Conservation (phyloP, 768 basidiomycete genomes). For the Pleurotus ostreatus region DNA sequence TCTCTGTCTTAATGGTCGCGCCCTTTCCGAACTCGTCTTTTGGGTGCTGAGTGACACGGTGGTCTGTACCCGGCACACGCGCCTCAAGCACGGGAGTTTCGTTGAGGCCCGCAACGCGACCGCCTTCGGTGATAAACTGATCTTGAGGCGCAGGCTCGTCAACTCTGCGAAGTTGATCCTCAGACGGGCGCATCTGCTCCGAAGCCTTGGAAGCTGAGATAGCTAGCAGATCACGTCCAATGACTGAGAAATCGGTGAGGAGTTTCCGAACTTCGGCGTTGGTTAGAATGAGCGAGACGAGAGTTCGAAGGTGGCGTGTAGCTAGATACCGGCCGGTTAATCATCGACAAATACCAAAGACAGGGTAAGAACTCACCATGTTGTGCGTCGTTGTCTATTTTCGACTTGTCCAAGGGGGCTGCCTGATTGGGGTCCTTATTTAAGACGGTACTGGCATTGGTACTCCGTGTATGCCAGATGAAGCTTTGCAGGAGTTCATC, state of each 20-base stretch:
- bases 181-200: conserved; percentile 57
- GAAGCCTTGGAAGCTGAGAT: conserved; percentile 69
- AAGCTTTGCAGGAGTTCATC: conserved; percentile 93
- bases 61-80: conserved; percentile 24
- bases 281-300: conserved; percentile 81
- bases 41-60: neutral
- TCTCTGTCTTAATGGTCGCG: conserved; percentile 24
- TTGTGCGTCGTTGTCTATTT: conserved; percentile 51
- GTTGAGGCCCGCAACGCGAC: conserved; percentile 21
- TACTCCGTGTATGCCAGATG: conserved; percentile 69
- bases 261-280: conserved; percentile 93
- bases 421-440: conserved; percentile 13
- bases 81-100: conserved; percentile 31
- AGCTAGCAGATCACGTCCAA: conserved; percentile 81
- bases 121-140: conserved; percentile 53
- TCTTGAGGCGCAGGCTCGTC: conserved; percentile 67
- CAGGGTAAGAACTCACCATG: conserved; percentile 39
- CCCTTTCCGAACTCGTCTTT: neutral
- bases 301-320: conserved; percentile 82
- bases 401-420: conserved; percentile 45
- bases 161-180: conserved; percentile 57
- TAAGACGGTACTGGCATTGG: conserved; percentile 23
- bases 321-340: conserved; percentile 35
- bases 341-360: neutral
- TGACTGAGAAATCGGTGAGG: conserved; percentile 67